phyloP scores from a whole-genome alignment of 495 filamentous ascomycete genomes.

The Podospora tetraspora region DNA sequence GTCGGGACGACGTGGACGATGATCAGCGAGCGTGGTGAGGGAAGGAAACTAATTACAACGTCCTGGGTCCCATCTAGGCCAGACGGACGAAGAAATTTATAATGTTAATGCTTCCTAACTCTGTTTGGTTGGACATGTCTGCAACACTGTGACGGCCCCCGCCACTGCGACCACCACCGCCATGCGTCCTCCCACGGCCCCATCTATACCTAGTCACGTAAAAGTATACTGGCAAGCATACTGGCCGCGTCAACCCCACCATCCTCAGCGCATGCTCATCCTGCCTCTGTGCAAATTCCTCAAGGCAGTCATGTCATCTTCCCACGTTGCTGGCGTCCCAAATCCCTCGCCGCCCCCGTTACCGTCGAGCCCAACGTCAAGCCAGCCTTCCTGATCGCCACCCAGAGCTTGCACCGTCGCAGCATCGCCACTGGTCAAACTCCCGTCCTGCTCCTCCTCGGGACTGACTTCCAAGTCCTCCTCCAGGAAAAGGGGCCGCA shows the following conservation, averaged over 20 bases:
- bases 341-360: background rate
- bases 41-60: background rate
- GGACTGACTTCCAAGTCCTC: background rate
- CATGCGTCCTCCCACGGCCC: background rate
- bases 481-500: slow-evolving; percentile 17
- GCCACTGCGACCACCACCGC: background rate
- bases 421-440: background rate
- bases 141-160: background rate
- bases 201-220: background rate
- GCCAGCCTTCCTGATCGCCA: background rate
- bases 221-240: background rate
- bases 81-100: slow-evolving; percentile 4
- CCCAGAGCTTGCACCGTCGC: background rate
- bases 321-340: background rate
- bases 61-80: background rate
- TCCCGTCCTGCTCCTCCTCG: background rate
- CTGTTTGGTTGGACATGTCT: slow-evolving; percentile 8
- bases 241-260: background rate
- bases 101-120: slow-evolving; percentile 17
- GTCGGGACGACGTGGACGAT: slow-evolving; percentile 22
- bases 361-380: slow-evolving; percentile 1
- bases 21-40: slow-evolving; percentile 16
- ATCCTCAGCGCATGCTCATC: slow-evolving; percentile 14
- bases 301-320: slow-evolving; percentile 6
- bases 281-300: slow-evolving; percentile 7